Conservation (phyloP, 2,329 filamentous ascomycete genomes). For the Claviceps africana region DNA sequence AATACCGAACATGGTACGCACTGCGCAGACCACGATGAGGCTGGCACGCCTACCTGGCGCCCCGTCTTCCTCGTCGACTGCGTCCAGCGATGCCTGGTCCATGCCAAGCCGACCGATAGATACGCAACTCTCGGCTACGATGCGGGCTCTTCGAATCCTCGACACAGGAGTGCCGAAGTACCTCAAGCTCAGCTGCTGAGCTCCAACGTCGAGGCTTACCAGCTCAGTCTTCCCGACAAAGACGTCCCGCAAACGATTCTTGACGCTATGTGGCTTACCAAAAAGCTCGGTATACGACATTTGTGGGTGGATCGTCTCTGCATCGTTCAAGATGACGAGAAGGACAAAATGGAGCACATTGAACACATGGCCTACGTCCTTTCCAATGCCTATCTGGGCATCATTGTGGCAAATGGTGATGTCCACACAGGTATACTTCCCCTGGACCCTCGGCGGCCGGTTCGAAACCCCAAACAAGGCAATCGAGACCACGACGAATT, state of each 20-base stretch:
- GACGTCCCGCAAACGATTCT: conserved; percentile 27
- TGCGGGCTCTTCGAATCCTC: conserved; percentile 19
- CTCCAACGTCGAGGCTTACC: conserved; percentile 23
- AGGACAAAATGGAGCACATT: conserved; percentile 25
- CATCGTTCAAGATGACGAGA: conserved; percentile 29
- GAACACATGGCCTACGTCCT: conserved; percentile 32
- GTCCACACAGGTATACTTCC: conserved; percentile 23
- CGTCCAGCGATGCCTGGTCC: conserved; percentile 24
- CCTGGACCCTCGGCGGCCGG: conserved; percentile 20
- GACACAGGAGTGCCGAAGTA: conserved; percentile 14
- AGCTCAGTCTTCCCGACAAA: conserved; percentile 21
- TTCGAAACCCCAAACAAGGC: conserved; percentile 13
- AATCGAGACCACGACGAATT: conserved; percentile 23
- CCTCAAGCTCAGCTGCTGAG: conserved; percentile 18
- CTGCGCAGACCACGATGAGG: conserved; percentile 18
- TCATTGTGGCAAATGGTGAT: conserved; percentile 28
- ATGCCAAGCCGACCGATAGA: conserved; percentile 23
- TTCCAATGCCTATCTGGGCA: conserved; percentile 29
- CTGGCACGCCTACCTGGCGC: conserved; percentile 20
- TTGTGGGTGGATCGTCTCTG: conserved; percentile 34
- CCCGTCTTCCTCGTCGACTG: conserved; percentile 28
- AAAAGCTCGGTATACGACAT: conserved; percentile 27
- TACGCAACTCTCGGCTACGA: conserved; percentile 35
- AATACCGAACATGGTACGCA: conserved; percentile 27
- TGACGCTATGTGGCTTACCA: conserved; percentile 31